phyloP scores from a whole-genome alignment of 176 grass and related monocot genomes.

The Saccharum officinarum region DNA sequence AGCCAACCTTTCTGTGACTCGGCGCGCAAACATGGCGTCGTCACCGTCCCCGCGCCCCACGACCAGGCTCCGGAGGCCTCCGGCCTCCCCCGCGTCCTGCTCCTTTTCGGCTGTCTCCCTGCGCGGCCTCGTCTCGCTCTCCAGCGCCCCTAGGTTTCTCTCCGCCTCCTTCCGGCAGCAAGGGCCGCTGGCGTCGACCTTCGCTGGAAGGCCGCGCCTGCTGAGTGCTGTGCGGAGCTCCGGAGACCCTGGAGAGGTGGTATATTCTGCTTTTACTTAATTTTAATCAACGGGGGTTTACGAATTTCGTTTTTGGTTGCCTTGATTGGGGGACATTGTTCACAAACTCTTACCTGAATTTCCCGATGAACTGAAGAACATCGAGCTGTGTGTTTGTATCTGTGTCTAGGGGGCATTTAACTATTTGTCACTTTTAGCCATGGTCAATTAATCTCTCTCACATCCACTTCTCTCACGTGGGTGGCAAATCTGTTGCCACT shows the following conservation, averaged over 20 bases:
- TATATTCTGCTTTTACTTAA: not conserved
- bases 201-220: constrained; percentile 1
- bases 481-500: no score
- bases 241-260: constrained; percentile 29
- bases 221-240: constrained; percentile 19
- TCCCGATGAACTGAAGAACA: not conserved
- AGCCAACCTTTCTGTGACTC: not conserved
- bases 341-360: not conserved
- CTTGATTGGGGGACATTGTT: not conserved
- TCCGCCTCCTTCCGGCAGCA: constrained; percentile 17
- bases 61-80: not conserved
- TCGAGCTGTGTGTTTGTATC: not conserved
- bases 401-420: not conserved
- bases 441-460: no score
- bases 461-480: no score
- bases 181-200: not conserved
- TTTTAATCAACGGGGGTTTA: not conserved
- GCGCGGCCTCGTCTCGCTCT: not conserved
- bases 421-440: no score
- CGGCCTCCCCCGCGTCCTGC: not conserved
- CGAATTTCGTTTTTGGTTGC: not conserved
- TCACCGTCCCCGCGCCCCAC: not conserved
- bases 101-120: not conserved
- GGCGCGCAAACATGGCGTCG: not conserved
- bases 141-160: constrained; percentile 27